Percentiles rank a stretch among this genome's conserved stretches.
Conservation (phyloP, 148 eudicot species). For the Silene uniflora region DNA sequence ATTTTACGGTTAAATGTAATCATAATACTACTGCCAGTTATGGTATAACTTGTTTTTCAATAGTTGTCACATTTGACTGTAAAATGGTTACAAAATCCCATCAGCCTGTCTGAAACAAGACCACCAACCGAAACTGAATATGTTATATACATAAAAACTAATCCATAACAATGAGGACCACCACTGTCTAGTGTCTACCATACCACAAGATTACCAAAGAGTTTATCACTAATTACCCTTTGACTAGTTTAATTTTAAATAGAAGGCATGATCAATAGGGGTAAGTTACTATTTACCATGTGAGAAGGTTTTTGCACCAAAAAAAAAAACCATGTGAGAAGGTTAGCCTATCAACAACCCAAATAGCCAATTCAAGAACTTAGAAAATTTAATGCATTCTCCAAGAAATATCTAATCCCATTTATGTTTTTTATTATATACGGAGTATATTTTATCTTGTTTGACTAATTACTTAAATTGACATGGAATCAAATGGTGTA, state of each 20-base stretch:
- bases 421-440: neutral
- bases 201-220: slow-evolving; percentile 7
- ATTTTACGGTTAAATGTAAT: too few relatives aligned
- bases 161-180: neutral
- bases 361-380: neutral
- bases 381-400: slow-evolving; percentile 4
- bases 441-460: too few relatives aligned
- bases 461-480: neutral
- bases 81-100: too few relatives aligned
- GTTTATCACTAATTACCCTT: neutral
- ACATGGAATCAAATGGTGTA: neutral
- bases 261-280: neutral
- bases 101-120: too few relatives aligned
- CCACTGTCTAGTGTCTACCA: neutral
- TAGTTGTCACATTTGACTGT: too few relatives aligned
- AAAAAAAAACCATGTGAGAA: slow-evolving; percentile 18
- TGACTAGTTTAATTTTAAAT: too few relatives aligned
- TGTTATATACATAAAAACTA: too few relatives aligned
- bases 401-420: slow-evolving; percentile 26
- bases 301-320: slow-evolving; percentile 14
- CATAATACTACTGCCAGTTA: too few relatives aligned
- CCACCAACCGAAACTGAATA: too few relatives aligned
- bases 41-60: too few relatives aligned
- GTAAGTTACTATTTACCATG: neutral
- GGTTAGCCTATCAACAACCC: slow-evolving; percentile 11